These are phyloP conservation scores for Chaetomiaceae sp. DNA, from an alignment of 2,329 filamentous ascomycete species.

Conservation along the genomic window DNA sequence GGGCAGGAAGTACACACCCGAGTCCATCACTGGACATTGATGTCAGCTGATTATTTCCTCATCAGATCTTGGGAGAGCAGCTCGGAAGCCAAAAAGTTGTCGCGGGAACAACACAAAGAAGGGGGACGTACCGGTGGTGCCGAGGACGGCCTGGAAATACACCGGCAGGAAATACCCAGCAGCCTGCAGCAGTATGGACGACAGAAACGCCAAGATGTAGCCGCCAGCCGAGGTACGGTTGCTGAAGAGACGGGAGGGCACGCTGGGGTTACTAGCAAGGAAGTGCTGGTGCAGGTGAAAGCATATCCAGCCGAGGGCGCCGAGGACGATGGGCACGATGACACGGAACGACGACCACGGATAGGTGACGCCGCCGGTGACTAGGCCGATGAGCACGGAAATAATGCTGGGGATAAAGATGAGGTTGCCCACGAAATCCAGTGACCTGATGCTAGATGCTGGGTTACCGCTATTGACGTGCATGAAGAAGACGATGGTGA, in stretches of 20 bases:
- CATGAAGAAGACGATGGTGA: constrained; percentile 22
- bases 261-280: constrained; percentile 24
- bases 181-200: constrained; percentile 31
- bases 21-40: constrained; percentile 25
- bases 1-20: neutral
- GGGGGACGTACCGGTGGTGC: too few relatives aligned
- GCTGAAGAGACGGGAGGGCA: constrained; percentile 39
- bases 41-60: too few relatives aligned
- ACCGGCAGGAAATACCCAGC: constrained; percentile 33
- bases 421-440: constrained; percentile 38
- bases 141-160: constrained; percentile 38
- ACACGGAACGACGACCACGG: constrained; percentile 12
- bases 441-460: constrained; percentile 8
- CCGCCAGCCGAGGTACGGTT: constrained; percentile 32
- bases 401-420: constrained; percentile 34
- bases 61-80: too few relatives aligned
- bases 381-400: constrained; percentile 30
- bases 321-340: constrained; percentile 34
- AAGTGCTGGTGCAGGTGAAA: neutral
- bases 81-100: too few relatives aligned
- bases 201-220: constrained; percentile 32
- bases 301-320: constrained; percentile 28
- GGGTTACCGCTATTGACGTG: constrained; percentile 9
- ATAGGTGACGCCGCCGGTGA: constrained; percentile 11
- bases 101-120: too few relatives aligned